Percentiles rank a stretch among this genome's conserved stretches.
phyloP scores from a whole-genome alignment of 2,329 filamentous ascomycete species.

The Trichoderma sp. region DNA sequence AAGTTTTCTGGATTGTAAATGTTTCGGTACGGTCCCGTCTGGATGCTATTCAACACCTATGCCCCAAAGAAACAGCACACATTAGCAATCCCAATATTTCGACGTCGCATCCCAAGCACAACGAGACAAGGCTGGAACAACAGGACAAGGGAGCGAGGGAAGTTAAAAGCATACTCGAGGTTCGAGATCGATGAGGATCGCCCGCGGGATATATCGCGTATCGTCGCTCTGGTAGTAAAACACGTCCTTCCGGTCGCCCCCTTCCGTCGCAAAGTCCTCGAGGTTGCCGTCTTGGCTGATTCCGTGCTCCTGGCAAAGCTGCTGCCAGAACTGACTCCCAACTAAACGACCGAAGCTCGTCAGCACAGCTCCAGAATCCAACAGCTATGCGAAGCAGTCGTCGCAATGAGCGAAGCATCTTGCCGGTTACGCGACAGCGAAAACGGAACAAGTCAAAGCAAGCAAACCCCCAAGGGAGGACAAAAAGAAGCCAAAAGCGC shows the following conservation, averaged over 20 bases:
- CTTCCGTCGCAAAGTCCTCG: conserved; percentile 96
- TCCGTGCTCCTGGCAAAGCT: conserved; percentile 95
- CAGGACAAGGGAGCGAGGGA: not conserved
- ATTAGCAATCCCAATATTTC: not conserved
- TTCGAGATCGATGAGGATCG: conserved; percentile 93
- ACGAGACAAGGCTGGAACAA: too few relatives aligned
- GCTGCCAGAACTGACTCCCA: conserved; percentile 98
- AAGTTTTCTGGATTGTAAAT: conserved; percentile 99
- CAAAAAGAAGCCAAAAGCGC: conserved; percentile 38
- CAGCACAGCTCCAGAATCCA: too few relatives aligned
- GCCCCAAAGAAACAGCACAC: not conserved
- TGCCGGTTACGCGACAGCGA: not conserved
- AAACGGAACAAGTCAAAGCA: not conserved
- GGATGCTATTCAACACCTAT: conserved; percentile 84
- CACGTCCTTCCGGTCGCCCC: conserved; percentile 96
- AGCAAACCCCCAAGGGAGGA: not conserved
- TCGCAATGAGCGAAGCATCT: too few relatives aligned
- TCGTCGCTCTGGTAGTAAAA: conserved; percentile 99
- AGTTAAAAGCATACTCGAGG: conserved; percentile 63
- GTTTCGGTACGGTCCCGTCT: conserved; percentile 92
- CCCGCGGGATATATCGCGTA: conserved; percentile 94
- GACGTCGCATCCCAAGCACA: not conserved
- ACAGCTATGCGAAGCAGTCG: too few relatives aligned
- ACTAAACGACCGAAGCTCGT: conserved; percentile 54
- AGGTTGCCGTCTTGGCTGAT: conserved; percentile 97